Percentiles rank a stretch among this genome's conserved stretches.
These are phyloP conservation scores for Clarireedia hainanense DNA, from an alignment of 2,329 filamentous ascomycete species.

Conservation along the genomic window DNA sequence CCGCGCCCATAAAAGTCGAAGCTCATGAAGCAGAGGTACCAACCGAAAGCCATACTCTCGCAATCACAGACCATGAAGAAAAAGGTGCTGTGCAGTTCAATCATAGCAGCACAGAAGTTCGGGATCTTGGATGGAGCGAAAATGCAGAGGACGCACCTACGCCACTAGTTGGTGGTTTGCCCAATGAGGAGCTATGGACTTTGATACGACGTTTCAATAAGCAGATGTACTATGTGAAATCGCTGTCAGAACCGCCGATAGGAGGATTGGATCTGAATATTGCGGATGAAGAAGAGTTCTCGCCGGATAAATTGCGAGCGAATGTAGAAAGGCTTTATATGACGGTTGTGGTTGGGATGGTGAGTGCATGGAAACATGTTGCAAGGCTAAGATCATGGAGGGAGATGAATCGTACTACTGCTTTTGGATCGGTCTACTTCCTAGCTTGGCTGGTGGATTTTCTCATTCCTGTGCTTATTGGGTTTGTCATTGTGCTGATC, in stretches of 20 bases:
- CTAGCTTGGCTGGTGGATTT: conserved; percentile 66
- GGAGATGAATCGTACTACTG: conserved; percentile 59
- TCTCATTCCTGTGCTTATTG: conserved; percentile 53
- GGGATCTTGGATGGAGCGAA: conserved; percentile 52
- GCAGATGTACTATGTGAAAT: conserved; percentile 60
- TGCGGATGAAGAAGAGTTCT: conserved; percentile 76
- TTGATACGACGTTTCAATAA: conserved; percentile 57
- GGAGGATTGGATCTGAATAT: conserved; percentile 73
- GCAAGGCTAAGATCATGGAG: conserved; percentile 72
- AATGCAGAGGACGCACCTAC: conserved; percentile 41
- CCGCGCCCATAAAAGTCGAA: conserved; percentile 18
- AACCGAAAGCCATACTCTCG: conserved; percentile 36
- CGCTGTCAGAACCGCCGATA: conserved; percentile 45
- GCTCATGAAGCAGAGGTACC: conserved; percentile 24
- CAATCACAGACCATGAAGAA: conserved; percentile 33
- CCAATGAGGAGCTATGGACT: conserved; percentile 59
- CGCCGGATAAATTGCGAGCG: conserved; percentile 71
- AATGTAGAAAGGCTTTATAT: conserved; percentile 77
- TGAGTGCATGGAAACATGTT: conserved; percentile 65
- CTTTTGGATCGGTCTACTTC: conserved; percentile 49
- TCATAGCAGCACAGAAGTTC: conserved; percentile 37
- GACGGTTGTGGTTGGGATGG: conserved; percentile 61
- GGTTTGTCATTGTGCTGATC: conserved; percentile 57
- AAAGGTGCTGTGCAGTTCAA: conserved; percentile 35
- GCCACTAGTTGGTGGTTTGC: conserved; percentile 50